These are phyloP conservation scores for Puccinellia tenuiflora DNA, from an alignment of 176 grass and related monocot genomes.

Conservation along the genomic window DNA sequence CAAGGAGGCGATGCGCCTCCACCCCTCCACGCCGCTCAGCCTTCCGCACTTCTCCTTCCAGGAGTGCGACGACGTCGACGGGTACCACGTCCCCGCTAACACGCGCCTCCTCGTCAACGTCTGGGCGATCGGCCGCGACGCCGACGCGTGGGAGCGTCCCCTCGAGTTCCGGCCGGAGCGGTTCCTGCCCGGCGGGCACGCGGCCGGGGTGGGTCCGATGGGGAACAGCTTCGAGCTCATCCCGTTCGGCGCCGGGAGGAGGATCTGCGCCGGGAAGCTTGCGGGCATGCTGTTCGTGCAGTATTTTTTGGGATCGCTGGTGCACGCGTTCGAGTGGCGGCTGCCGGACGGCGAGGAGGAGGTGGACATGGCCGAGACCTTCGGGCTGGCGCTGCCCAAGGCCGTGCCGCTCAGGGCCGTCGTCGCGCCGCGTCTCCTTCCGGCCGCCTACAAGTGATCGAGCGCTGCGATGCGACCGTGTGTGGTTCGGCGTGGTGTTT, in stretches of 20 bases:
- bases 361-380: conserved; percentile 67
- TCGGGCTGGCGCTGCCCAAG: conserved; percentile 63
- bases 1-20: conserved; percentile 71
- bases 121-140: conserved; percentile 78
- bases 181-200: conserved; percentile 36
- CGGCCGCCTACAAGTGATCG: conserved; percentile 21
- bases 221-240: conserved; percentile 86
- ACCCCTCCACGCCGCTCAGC: conserved; percentile 73
- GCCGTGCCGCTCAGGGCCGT: conserved; percentile 56
- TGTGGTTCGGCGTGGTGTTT: too few relatives aligned
- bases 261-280: conserved; percentile 82
- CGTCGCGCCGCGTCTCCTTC: conserved; percentile 26
- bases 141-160: conserved; percentile 42
- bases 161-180: conserved; percentile 68
- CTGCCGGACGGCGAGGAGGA: conserved; percentile 48
- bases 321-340: conserved; percentile 71
- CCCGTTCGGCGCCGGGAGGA: conserved; percentile 65
- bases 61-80: conserved; percentile 43
- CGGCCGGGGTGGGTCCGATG: conserved; percentile 41
- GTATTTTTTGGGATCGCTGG: conserved; percentile 50
- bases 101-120: conserved; percentile 68
- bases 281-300: conserved; percentile 86
- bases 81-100: conserved; percentile 50
- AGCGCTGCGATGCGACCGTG: background rate
- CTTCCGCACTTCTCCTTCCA: conserved; percentile 79